Evolutionary conservation across 495 filamentous ascomycete species (phyloP).

Genomic region (Penicillium cataractarum): DNA sequence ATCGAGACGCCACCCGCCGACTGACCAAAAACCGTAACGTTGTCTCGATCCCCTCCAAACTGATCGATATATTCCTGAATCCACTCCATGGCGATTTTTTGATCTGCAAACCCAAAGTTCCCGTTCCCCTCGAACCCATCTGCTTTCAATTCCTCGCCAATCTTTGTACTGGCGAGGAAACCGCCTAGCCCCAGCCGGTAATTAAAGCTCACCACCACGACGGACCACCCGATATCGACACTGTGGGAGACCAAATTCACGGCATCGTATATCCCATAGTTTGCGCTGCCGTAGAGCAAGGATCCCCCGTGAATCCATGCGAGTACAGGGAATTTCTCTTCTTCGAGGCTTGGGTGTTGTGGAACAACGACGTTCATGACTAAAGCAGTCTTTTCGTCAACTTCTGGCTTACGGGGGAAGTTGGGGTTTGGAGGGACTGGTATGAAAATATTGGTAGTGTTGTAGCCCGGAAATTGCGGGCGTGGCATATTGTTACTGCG

Average conservation of each 20-base stretch:
- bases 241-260: neutral
- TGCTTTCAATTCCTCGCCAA: neutral
- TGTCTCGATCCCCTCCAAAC: neutral
- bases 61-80: neutral
- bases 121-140: neutral
- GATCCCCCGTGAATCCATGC: neutral
- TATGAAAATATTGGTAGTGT: neutral
- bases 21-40: neutral
- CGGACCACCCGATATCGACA: neutral
- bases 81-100: neutral
- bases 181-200: neutral
- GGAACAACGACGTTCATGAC: neutral
- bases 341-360: neutral
- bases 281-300: neutral
- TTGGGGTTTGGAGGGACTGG: neutral
- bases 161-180: neutral
- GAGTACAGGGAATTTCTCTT: neutral
- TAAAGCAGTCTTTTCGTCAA: neutral
- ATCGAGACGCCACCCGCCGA: neutral
- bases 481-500: neutral
- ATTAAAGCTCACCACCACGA: neutral
- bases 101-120: neutral
- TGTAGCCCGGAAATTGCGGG: neutral
- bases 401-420: neutral
- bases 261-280: neutral